Conservation (phyloP, 116 monocot genomes). For the Dioscorea cayenensis region DNA sequence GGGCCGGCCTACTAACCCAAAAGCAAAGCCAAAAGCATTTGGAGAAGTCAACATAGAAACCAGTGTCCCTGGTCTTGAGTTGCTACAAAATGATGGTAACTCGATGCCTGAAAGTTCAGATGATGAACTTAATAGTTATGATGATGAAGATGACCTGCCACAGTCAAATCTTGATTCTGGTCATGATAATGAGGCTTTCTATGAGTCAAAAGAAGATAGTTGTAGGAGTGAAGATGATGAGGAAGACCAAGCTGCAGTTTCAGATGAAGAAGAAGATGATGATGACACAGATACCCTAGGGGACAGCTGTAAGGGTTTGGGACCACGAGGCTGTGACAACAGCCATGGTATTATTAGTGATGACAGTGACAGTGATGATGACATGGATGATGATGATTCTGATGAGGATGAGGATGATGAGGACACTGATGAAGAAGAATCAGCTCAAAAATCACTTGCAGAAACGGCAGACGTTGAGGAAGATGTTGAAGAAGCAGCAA, state of each 20-base stretch:
- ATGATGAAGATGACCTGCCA: conserved; percentile 12
- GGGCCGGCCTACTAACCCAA: conserved; percentile 61
- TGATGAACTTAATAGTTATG: conserved; percentile 24
- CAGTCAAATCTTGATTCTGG: conserved; percentile 3
- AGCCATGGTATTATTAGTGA: conserved; percentile 14
- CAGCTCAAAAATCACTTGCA: not conserved
- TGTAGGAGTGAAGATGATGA: conserved; percentile 8
- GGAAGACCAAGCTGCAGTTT: conserved; percentile 9
- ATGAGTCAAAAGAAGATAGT: conserved; percentile 12
- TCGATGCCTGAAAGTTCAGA: conserved; percentile 13
- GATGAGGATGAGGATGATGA: not conserved
- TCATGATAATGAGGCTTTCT: not conserved
- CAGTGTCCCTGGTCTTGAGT: conserved; percentile 71
- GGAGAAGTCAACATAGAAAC: conserved; percentile 46
- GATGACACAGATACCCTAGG: conserved; percentile 6
- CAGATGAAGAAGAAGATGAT: conserved; percentile 21
- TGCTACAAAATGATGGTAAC: conserved; percentile 49
- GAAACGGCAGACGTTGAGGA: conserved; percentile 6
- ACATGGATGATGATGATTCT: conserved; percentile 14
- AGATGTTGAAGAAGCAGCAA: conserved; percentile 2
- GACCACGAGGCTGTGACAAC: too few species aligned
- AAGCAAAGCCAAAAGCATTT: too few species aligned
- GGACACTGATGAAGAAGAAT: conserved; percentile 2
- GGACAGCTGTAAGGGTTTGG: too few species aligned
- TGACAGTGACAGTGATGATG: conserved; percentile 13